Conservation (phyloP, 257 asterid genomes). For the Leptodermis oblonga region DNA sequence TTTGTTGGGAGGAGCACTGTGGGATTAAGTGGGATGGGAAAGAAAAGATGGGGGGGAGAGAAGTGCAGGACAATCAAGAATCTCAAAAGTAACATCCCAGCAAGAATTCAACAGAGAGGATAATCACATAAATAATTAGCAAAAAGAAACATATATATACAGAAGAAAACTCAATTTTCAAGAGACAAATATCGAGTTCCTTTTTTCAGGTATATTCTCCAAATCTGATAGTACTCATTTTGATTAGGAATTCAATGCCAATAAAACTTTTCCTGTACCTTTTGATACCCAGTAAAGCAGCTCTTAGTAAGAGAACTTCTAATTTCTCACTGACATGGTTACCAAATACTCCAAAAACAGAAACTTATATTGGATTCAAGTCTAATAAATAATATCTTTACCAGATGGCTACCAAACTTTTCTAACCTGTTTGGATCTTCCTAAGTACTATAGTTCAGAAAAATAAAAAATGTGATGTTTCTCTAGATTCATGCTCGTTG, state of each 20-base stretch:
- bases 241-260: neutral
- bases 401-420: neutral
- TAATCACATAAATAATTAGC: neutral
- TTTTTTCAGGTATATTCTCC: neutral
- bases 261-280: neutral
- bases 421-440: neutral
- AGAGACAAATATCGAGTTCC: neutral
- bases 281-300: neutral
- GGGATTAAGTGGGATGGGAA: neutral
- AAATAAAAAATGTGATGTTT: neutral
- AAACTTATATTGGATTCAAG: neutral
- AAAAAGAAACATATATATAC: neutral
- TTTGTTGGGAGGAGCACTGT: neutral
- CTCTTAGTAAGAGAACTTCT: neutral
- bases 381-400: neutral
- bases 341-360: neutral
- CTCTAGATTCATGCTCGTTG: neutral
- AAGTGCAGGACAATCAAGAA: constrained; percentile 1
- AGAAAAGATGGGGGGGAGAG: neutral
- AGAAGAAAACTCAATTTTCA: neutral
- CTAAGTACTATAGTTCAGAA: neutral
- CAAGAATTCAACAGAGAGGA: neutral
- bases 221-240: neutral
- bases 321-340: neutral
- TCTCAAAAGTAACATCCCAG: neutral